Conservation (phyloP, 169 alveolate species). For the Plasmodium reichenowi region DNA sequence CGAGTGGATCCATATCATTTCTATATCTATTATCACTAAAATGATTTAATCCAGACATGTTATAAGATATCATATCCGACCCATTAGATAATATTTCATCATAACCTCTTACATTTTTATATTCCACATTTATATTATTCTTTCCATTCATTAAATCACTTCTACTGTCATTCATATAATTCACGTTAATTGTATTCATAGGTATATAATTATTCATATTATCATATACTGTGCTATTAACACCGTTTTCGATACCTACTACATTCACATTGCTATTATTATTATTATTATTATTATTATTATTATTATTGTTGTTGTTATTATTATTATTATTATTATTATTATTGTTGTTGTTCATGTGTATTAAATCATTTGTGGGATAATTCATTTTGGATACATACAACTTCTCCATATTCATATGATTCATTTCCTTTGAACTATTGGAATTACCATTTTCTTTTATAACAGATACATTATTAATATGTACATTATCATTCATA, state of each 20-base stretch:
- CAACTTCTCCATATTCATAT: not conserved
- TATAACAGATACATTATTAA: not conserved
- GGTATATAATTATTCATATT: not conserved
- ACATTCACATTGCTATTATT: not conserved
- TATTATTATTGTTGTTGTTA: not conserved
- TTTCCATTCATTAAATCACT: not conserved
- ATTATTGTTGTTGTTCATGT: not conserved
- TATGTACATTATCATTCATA: not conserved
- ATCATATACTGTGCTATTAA: not conserved
- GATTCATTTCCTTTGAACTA: not conserved
- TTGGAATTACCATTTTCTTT: not conserved
- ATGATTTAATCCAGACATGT: not conserved
- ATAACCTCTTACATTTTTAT: not conserved
- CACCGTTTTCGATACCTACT: not conserved
- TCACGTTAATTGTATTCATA: not conserved
- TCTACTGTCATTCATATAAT: not conserved
- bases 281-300: not conserved
- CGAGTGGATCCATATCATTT: too few species aligned
- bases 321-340: not conserved
- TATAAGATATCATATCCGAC: not conserved
- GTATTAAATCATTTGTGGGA: not conserved
- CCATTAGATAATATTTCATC: not conserved
- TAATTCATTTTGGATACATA: not conserved
- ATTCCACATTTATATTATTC: conserved; percentile 1
- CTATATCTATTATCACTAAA: not conserved